phyloP scores from a whole-genome alignment of 108 stramenopile genomes.

The Nitzschia sp. region DNA sequence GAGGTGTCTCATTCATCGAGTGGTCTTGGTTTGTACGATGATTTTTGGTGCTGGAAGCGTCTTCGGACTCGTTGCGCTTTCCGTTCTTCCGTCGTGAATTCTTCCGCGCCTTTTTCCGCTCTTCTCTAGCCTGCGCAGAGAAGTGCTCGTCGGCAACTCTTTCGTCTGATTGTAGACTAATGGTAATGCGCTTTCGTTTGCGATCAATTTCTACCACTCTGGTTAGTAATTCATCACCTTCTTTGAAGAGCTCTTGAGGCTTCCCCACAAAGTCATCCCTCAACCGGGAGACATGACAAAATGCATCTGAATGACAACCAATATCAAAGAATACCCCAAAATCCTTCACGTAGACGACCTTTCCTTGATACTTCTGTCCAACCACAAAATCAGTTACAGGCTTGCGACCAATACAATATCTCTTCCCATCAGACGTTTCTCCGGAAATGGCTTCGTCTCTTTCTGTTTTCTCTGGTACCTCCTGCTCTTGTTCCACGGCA shows the following conservation, averaged over 20 bases:
- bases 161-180: slow-evolving; percentile 70
- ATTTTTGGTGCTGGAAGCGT: no score
- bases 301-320: slow-evolving; percentile 83
- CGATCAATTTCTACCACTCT: slow-evolving; percentile 78
- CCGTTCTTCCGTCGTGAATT: slow-evolving; percentile 12
- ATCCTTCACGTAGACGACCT: slow-evolving; percentile 81
- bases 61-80: slow-evolving; percentile 14
- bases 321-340: slow-evolving; percentile 90
- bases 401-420: slow-evolving; percentile 85
- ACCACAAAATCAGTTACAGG: slow-evolving; percentile 82
- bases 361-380: slow-evolving; percentile 59
- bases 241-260: slow-evolving; percentile 54
- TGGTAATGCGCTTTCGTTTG: slow-evolving; percentile 72
- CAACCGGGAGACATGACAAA: slow-evolving; percentile 83
- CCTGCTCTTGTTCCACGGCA: slow-evolving; percentile 22
- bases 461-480: not conserved
- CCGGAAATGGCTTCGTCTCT: slow-evolving; percentile 14
- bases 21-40: not conserved
- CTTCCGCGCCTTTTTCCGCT: slow-evolving; percentile 27
- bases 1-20: not conserved
- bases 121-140: slow-evolving; percentile 35
- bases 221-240: slow-evolving; percentile 59
- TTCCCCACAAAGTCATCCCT: slow-evolving; percentile 68
- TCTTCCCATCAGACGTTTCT: slow-evolving; percentile 36
- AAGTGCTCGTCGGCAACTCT: slow-evolving; percentile 52